A percentile compares a stretch with the other conserved stretches of the same genome.
These are phyloP conservation scores for Diplocarpon mali DNA, from an alignment of 2,329 filamentous ascomycete species.

Conservation along the genomic window DNA sequence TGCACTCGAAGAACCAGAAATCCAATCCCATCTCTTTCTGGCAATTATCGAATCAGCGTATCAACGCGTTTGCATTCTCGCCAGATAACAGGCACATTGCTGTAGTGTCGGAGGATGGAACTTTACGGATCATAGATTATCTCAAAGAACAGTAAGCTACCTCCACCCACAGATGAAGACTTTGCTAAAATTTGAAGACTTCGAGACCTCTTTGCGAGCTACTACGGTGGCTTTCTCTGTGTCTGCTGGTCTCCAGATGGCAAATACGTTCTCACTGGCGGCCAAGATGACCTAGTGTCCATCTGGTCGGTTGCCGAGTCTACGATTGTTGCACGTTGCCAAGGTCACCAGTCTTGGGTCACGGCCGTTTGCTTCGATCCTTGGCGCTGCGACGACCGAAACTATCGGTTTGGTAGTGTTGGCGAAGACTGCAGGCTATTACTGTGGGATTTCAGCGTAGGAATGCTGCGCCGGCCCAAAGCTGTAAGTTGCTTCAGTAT, in stretches of 20 bases:
- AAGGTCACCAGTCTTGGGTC: slow-evolving; percentile 94
- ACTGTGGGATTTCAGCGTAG: slow-evolving; percentile 95
- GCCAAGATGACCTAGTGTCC: slow-evolving; percentile 89
- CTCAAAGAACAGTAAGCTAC: slow-evolving; percentile 66
- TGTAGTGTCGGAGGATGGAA: slow-evolving; percentile 84
- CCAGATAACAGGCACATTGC: slow-evolving; percentile 81
- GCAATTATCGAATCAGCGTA: slow-evolving; percentile 83
- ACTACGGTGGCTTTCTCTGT: slow-evolving; percentile 86
- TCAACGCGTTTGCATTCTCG: slow-evolving; percentile 87
- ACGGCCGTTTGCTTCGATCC: slow-evolving; percentile 89
- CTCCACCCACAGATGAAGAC: not conserved
- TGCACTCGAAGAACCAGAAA: slow-evolving; percentile 89
- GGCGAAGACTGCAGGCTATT: slow-evolving; percentile 86
- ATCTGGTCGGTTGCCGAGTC: slow-evolving; percentile 88
- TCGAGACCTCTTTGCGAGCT: slow-evolving; percentile 78
- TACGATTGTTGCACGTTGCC: slow-evolving; percentile 79
- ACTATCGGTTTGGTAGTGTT: slow-evolving; percentile 91
- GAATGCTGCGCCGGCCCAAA: slow-evolving; percentile 89
- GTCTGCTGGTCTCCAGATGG: slow-evolving; percentile 97
- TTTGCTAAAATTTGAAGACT: slow-evolving; percentile 41
- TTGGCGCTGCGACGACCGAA: slow-evolving; percentile 91
- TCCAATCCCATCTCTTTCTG: slow-evolving; percentile 84
- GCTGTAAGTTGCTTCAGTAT: slow-evolving; percentile 43
- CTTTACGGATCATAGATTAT: slow-evolving; percentile 83
- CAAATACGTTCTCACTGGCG: slow-evolving; percentile 88